Conservation (phyloP, 129 eudicot genomes). For the Deinandra increscens region DNA sequence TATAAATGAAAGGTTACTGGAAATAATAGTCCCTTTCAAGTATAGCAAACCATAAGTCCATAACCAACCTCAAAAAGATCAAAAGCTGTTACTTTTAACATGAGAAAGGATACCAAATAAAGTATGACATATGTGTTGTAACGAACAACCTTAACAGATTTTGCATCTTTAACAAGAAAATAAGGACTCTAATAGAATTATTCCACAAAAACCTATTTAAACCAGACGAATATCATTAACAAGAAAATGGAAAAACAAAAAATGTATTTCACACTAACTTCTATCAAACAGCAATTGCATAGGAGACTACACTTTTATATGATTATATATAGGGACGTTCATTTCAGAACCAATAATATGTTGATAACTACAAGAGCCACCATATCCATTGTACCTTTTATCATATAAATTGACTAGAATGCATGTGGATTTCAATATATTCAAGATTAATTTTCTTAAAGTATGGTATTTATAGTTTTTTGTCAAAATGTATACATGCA, state of each 20-base stretch:
- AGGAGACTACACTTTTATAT: not conserved
- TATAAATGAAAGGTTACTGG: not conserved
- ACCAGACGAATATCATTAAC: not conserved
- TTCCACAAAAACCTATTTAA: not conserved
- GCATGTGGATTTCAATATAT: too few relatives aligned
- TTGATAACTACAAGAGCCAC: too few relatives aligned
- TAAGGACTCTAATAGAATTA: not conserved
- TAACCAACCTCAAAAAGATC: not conserved
- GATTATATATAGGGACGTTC: too few relatives aligned
- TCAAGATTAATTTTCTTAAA: too few relatives aligned
- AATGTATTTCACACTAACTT: not conserved
- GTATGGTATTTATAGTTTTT: too few relatives aligned
- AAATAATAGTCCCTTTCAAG: not conserved
- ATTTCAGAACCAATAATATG: too few relatives aligned
- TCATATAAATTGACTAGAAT: too few relatives aligned
- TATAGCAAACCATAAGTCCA: not conserved
- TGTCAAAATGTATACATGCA: too few relatives aligned
- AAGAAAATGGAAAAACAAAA: not conserved
- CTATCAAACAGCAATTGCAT: not conserved
- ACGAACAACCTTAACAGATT: not conserved
- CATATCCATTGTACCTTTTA: too few relatives aligned
- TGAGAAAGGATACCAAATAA: not conserved
- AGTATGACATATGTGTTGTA: not conserved
- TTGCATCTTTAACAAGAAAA: not conserved
- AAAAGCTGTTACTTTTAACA: not conserved